These are phyloP conservation scores for Nidularia sp. DNA, from an alignment of 768 basidiomycete species.

Conservation along the genomic window DNA sequence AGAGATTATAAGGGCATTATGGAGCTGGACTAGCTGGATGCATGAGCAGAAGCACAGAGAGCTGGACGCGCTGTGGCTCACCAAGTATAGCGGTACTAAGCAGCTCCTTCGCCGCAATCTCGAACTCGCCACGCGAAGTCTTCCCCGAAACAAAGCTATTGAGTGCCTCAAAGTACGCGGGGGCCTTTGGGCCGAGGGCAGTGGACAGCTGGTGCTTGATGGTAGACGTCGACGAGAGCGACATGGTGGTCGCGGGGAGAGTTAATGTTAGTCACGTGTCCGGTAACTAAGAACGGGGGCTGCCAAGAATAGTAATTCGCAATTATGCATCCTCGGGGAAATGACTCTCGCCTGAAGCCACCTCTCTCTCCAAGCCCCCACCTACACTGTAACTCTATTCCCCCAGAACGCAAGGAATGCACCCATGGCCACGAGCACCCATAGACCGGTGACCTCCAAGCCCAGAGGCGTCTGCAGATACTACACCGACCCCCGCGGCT, in stretches of 20 bases:
- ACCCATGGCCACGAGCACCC: no score
- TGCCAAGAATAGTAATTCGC: not conserved
- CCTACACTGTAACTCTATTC: no score
- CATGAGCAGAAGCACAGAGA: slow-evolving; percentile 4
- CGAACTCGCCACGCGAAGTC: slow-evolving; percentile 73
- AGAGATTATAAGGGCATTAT: slow-evolving; percentile 82
- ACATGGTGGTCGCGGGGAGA: slow-evolving; percentile 38
- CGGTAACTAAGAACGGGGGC: no score
- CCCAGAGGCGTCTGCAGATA: slow-evolving; percentile 70
- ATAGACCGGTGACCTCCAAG: slow-evolving; percentile 64
- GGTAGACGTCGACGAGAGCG: slow-evolving; percentile 68
- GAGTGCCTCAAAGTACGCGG: slow-evolving; percentile 59
- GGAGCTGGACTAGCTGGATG: slow-evolving; percentile 56
- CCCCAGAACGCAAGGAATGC: no score
- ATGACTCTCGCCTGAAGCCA: no score
- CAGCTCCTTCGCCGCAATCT: slow-evolving; percentile 58
- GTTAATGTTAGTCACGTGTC: slow-evolving; percentile 1
- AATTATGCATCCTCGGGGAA: not conserved
- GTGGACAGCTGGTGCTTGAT: slow-evolving; percentile 65
- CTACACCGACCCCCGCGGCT: slow-evolving; percentile 60
- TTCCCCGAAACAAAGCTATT: slow-evolving; percentile 63
- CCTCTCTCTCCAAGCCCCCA: no score
- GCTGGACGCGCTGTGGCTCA: slow-evolving; percentile 7
- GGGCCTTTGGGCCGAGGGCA: slow-evolving; percentile 58
- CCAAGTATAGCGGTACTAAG: slow-evolving; percentile 56